Base-by-base conservation (phyloP, 73 alveolate species). In the Paramecium sonneborni region DNA sequence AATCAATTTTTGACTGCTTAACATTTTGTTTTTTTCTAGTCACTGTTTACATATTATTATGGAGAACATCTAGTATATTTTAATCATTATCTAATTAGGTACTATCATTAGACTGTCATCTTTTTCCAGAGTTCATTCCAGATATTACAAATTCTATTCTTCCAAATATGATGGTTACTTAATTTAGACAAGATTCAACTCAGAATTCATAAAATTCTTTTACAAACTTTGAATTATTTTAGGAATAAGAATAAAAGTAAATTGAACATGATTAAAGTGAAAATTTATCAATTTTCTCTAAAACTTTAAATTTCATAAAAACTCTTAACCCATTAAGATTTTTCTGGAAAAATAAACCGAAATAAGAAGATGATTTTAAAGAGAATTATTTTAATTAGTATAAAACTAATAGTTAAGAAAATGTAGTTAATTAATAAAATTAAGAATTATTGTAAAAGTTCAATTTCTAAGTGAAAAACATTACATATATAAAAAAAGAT, bases 51-150 rank as follows among this genome's bases (percentile, higher is more conserved):
- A 32, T 15, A 62, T 62, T 62, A 62, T 26, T 62, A 26, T 62
- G 84, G 84, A 32, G 44, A 26, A 62, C 24, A 14, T 30, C 48
- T 4, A 26, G 84, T 62, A 62, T 30, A 12, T 21, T 9, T 9
- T 62, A 6, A 23, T 18, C 6, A 15, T 18, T 52, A n/a, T 2
- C 18, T 24, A 23, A 12, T 26, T 62, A 62, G 84, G 84, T 62
- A 62, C 84, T 62, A 23, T 62, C 84, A 7, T 62, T 62, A 62
- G 84, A 62, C 9, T 62, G 84, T 62, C 44, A 62, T 62, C 21
- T 62, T 6, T 62, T 62, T 21, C 12, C 39, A 11, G 84, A 62
- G 48, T 26, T 62, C 20, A 62, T 62, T 11, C 84, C 84, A 30
- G 84, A 62, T 62, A 28, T 62, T 62, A 12, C 48, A 1, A 62